phyloP scores from a whole-genome alignment of 208 protist species.

The Leishmania aethiopica region DNA sequence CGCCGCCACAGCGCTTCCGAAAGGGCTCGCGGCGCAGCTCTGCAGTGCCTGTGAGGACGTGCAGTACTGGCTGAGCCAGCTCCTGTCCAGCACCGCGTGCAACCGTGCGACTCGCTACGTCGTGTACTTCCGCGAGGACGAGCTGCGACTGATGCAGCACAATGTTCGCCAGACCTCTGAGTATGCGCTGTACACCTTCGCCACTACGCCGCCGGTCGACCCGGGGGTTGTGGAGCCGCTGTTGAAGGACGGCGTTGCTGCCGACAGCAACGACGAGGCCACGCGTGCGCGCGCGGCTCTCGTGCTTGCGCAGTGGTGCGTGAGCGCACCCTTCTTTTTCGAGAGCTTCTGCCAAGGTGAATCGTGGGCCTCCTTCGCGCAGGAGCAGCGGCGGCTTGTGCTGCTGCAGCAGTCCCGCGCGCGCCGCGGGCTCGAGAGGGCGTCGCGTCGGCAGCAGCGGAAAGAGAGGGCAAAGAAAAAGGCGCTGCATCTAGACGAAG shows the following conservation, averaged over 20 bases:
- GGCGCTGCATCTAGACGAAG: neutral
- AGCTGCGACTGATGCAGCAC: constrained; percentile 79
- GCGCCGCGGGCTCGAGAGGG: constrained; percentile 34
- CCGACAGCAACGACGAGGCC: constrained; percentile 5
- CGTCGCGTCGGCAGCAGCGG: constrained; percentile 16
- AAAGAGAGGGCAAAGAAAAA: neutral
- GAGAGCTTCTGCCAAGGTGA: constrained; percentile 79
- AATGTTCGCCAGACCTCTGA: constrained; percentile 63
- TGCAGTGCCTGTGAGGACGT: constrained; percentile 20
- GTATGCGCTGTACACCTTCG: constrained; percentile 79
- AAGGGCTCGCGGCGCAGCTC: neutral
- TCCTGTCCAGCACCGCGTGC: constrained; percentile 56
- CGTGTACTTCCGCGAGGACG: constrained; percentile 87
- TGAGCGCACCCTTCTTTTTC: constrained; percentile 69
- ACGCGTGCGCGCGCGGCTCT: constrained; percentile 22
- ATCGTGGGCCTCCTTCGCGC: constrained; percentile 75
- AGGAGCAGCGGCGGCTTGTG: constrained; percentile 80
- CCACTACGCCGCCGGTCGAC: constrained; percentile 74
- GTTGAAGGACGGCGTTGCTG: neutral
- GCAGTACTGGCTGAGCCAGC: constrained; percentile 32
- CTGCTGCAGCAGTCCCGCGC: constrained; percentile 54
- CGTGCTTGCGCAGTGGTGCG: constrained; percentile 66
- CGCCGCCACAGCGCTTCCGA: neutral
- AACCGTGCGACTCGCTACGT: constrained; percentile 82
- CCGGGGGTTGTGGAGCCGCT: constrained; percentile 36